Conservation (phyloP, 2,329 filamentous ascomycete species). For the Scopulariopsis brevicaulis region DNA sequence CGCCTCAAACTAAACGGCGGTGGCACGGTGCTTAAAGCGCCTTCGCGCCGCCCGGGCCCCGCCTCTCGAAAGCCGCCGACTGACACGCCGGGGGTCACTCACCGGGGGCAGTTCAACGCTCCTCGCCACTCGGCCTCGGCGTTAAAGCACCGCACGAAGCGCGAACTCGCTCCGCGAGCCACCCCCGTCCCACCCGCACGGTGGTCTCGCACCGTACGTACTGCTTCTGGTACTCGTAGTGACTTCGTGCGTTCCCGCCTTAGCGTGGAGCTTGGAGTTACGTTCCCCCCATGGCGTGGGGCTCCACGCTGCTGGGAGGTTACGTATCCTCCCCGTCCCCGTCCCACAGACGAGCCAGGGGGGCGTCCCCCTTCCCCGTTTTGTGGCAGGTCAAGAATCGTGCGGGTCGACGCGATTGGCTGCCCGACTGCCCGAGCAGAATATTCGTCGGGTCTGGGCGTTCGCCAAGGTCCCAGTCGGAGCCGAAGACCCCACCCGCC, state of each 20-base stretch:
- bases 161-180: neutral
- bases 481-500: neutral
- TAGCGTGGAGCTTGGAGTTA: too few species aligned
- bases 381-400: neutral
- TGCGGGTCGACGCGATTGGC: neutral
- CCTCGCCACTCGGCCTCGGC: conserved; percentile 5
- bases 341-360: too few species aligned
- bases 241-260: too few species aligned
- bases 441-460: neutral
- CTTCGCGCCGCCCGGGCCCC: too few species aligned
- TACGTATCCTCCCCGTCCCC: too few species aligned
- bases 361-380: neutral
- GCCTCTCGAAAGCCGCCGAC: neutral
- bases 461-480: neutral
- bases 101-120: neutral
- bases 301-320: too few species aligned
- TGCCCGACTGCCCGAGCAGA: neutral
- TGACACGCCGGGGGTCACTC: neutral
- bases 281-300: too few species aligned
- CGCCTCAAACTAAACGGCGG: too few species aligned
- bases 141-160: neutral
- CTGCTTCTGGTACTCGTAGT: too few species aligned
- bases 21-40: too few species aligned
- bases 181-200: neutral
- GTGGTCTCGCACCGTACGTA: too few species aligned